Percentiles rank a stretch among this genome's conserved stretches.
Evolutionary conservation across 495 filamentous ascomycete species (phyloP).

Genomic region (Emericellopsis terricola): DNA sequence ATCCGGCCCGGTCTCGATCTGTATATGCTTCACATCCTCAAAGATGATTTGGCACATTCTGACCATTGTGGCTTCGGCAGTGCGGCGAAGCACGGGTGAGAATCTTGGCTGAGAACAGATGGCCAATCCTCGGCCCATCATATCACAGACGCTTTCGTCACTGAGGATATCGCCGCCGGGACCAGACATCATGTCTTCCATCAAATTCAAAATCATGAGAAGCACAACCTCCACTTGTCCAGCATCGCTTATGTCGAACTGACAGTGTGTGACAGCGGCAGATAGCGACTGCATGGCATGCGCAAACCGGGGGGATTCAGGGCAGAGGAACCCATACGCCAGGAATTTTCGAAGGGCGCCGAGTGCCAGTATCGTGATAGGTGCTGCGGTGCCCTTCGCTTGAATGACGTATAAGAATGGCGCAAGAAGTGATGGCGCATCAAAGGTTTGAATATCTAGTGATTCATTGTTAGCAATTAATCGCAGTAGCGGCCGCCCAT

Average conservation of each 20-base stretch:
- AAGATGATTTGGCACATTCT: constrained; percentile 98
- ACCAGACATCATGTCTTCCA: constrained; percentile 93
- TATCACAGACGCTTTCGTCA: constrained; percentile 94
- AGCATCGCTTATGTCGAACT: constrained; percentile 91
- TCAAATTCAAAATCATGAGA: constrained; percentile 82
- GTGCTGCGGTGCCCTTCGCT: constrained; percentile 86
- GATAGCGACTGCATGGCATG: constrained; percentile 90
- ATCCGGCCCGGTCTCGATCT: constrained; percentile 48
- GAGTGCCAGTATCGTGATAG: constrained; percentile 86
- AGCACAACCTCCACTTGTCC: constrained; percentile 90
- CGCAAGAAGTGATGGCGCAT: constrained; percentile 76
- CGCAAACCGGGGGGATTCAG: constrained; percentile 64
- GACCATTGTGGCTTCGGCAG: constrained; percentile 93
- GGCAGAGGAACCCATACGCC: constrained; percentile 76
- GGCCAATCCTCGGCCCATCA: constrained; percentile 97
- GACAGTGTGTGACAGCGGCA: constrained; percentile 89
- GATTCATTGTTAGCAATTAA: no score
- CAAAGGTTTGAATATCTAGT: constrained; percentile 70
- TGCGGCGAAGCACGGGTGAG: constrained; percentile 76
- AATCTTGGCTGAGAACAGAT: constrained; percentile 92
- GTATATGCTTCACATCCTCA: constrained; percentile 70
- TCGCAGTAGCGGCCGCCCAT: no score
- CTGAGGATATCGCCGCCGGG: constrained; percentile 81
- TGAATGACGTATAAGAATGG: constrained; percentile 96
- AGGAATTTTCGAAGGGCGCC: constrained; percentile 97